These are phyloP conservation scores for Rusavskia elegans DNA, from an alignment of 495 filamentous ascomycete genomes.

Conservation along the genomic window DNA sequence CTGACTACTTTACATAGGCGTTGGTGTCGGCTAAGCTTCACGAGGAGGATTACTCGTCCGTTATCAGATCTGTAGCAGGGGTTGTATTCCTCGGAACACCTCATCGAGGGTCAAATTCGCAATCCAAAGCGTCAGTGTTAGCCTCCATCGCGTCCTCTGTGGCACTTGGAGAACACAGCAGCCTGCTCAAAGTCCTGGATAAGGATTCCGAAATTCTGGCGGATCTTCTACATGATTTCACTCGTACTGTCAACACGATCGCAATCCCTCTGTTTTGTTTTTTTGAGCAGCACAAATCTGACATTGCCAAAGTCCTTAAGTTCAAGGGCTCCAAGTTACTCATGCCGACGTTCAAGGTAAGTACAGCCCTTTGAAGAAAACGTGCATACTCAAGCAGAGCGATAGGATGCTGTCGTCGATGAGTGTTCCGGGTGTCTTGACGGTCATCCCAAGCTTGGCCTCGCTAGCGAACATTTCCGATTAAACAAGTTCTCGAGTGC, in stretches of 20 bases:
- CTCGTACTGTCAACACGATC: slow-evolving; percentile 1
- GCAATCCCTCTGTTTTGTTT: slow-evolving; percentile 5
- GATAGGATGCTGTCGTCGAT: slow-evolving; percentile 5
- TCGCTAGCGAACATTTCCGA: slow-evolving; percentile 7
- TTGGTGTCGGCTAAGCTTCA: background rate
- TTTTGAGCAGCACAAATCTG: slow-evolving; percentile 8
- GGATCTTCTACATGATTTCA: slow-evolving; percentile 7
- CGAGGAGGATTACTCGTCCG: slow-evolving; percentile 5
- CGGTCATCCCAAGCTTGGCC: background rate
- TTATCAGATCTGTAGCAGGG: slow-evolving; percentile 8
- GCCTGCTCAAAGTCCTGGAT: slow-evolving; percentile 6
- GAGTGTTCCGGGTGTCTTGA: slow-evolving; percentile 6
- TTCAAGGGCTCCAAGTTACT: slow-evolving; percentile 1
- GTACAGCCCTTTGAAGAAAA: no score
- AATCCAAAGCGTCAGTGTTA: slow-evolving; percentile 6
- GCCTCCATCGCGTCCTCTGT: slow-evolving; percentile 5
- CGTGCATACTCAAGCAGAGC: background rate
- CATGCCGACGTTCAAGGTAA: no score
- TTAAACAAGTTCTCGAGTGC: slow-evolving; percentile 8
- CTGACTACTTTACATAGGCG: no score
- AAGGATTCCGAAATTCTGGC: slow-evolving; percentile 5
- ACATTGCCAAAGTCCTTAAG: background rate
- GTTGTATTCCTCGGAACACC: slow-evolving; percentile 10
- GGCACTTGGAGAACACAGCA: slow-evolving; percentile 6
- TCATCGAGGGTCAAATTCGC: slow-evolving; percentile 9